These are phyloP conservation scores for Lactarius pseudohatsudake DNA, from an alignment of 768 basidiomycete species.

Conservation along the genomic window DNA sequence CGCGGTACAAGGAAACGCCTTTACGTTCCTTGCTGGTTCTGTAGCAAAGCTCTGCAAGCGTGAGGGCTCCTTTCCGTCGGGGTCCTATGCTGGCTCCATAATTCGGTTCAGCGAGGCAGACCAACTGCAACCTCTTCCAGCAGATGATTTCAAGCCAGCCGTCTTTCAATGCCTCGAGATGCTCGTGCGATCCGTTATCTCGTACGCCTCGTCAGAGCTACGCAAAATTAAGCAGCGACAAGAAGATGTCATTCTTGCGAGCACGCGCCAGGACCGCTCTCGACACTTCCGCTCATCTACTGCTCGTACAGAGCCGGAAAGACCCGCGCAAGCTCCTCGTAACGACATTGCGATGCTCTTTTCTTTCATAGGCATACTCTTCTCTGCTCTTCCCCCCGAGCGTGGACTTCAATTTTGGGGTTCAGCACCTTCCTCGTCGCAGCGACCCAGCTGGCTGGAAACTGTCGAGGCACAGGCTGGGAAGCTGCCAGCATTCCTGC, in stretches of 20 bases:
- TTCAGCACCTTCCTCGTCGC: slow-evolving; percentile 44
- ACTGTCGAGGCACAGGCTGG: slow-evolving; percentile 58
- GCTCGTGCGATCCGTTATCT: slow-evolving; percentile 68
- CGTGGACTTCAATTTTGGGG: slow-evolving; percentile 86
- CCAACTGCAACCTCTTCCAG: slow-evolving; percentile 40
- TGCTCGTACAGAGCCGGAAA: slow-evolving; percentile 33
- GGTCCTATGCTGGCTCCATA: slow-evolving; percentile 33
- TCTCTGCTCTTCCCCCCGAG: slow-evolving; percentile 70
- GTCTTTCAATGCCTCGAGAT: slow-evolving; percentile 68
- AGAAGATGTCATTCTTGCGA: slow-evolving; percentile 77
- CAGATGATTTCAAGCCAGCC: slow-evolving; percentile 51
- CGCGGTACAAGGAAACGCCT: slow-evolving; percentile 81
- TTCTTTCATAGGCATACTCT: slow-evolving; percentile 79
- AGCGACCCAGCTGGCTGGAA: slow-evolving; percentile 54
- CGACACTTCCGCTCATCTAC: slow-evolving; percentile 48
- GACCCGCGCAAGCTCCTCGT: slow-evolving; percentile 50
- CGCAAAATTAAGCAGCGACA: slow-evolving; percentile 88
- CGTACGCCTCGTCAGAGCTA: slow-evolving; percentile 75
- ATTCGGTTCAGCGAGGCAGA: slow-evolving; percentile 39
- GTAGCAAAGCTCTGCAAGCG: slow-evolving; percentile 57
- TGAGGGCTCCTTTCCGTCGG: slow-evolving; percentile 34
- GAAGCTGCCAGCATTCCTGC: slow-evolving; percentile 72
- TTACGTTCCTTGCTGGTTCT: slow-evolving; percentile 64
- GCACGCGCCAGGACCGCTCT: slow-evolving; percentile 61
- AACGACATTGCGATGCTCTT: slow-evolving; percentile 86